phyloP scores from a whole-genome alignment of 805 yeast species.

The Naumovozyma baii region DNA sequence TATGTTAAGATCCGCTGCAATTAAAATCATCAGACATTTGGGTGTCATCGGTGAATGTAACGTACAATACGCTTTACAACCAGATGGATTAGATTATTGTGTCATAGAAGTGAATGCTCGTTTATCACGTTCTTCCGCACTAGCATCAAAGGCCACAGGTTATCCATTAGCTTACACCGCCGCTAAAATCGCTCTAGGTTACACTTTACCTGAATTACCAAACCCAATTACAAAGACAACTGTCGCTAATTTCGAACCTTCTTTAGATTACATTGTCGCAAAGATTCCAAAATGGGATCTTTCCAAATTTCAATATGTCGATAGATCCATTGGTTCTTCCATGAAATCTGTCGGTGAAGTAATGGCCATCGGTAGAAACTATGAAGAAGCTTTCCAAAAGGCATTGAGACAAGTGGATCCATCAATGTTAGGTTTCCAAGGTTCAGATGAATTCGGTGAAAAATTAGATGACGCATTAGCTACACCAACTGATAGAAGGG shows the following conservation, averaged over 20 bases:
- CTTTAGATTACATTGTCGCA: conserved; percentile 91
- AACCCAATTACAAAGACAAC: conserved; percentile 96
- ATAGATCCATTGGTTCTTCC: conserved; percentile 85
- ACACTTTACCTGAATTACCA: conserved; percentile 88
- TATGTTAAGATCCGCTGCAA: conserved; percentile 96
- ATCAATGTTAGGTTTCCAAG: conserved; percentile 83
- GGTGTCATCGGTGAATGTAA: conserved; percentile 99
- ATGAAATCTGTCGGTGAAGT: conserved; percentile 99
- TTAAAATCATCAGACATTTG: conserved; percentile 91
- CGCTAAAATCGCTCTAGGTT: conserved; percentile 91
- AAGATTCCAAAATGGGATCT: conserved; percentile 99
- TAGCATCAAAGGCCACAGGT: conserved; percentile 98
- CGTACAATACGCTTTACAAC: conserved; percentile 92
- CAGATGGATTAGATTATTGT: conserved; percentile 90
- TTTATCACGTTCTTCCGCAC: conserved; percentile 91
- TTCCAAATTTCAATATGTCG: conserved; percentile 89
- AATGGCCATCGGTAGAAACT: conserved; percentile 96
- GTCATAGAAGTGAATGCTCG: conserved; percentile 97
- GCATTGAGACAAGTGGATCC: conserved; percentile 96
- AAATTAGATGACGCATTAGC: conserved; percentile 66
- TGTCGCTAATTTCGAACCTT: conserved; percentile 93
- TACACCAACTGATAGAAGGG: conserved; percentile 90
- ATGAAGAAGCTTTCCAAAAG: conserved; percentile 96
- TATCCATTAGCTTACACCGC: conserved; percentile 98
- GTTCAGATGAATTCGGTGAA: conserved; percentile 60